Percentiles rank a stretch among this genome's conserved stretches.
Evolutionary conservation across 169 alveolate genomes (phyloP).

Genomic region (Miamiensis avidus): DNA sequence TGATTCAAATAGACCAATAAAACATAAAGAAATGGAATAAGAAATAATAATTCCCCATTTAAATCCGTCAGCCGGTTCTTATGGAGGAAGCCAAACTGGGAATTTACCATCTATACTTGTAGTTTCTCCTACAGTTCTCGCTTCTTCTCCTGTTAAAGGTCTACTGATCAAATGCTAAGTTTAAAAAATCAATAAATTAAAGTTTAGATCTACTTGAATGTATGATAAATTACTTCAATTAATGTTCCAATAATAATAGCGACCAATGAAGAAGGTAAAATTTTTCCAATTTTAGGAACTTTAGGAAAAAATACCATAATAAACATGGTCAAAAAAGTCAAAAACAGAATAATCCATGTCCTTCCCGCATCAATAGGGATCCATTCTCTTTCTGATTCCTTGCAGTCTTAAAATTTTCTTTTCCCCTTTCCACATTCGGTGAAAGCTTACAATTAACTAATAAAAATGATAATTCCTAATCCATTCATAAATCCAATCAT

Average conservation of each 20-base stretch:
- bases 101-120: not conserved
- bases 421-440: not conserved
- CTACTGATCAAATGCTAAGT: not conserved
- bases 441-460: not conserved
- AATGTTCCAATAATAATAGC: not conserved
- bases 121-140: not conserved
- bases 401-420: not conserved
- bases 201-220: too few relatives aligned
- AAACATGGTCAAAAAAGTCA: not conserved
- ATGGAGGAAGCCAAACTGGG: not conserved
- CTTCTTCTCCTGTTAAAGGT: not conserved
- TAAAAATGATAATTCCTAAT: not conserved
- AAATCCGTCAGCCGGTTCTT: not conserved
- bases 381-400: not conserved
- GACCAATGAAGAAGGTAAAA: not conserved
- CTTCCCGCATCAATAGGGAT: not conserved
- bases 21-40: not conserved
- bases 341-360: not conserved
- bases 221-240: not conserved
- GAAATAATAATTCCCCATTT: not conserved
- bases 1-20: not conserved
- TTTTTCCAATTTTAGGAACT: not conserved
- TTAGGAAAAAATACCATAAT: not conserved
- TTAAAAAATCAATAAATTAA: too few relatives aligned
- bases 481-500: not conserved